Conservation (phyloP, 306 rosid species). For the Gillenia trifoliata region DNA sequence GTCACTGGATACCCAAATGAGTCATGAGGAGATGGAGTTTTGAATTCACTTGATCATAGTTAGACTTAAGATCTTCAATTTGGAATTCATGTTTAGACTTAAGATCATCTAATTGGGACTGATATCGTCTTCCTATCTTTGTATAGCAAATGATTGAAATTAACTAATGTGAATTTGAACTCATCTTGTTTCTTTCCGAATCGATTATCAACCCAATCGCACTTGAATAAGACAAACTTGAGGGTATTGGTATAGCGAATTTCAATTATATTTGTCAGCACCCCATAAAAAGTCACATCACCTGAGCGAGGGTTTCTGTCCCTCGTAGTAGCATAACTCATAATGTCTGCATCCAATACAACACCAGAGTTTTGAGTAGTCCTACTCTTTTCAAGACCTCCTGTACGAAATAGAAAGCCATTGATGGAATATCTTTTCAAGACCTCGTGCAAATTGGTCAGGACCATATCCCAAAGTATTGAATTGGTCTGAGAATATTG, state of each 20-base stretch:
- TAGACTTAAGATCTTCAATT: no score
- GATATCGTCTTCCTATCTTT: neutral
- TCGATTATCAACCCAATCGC: neutral
- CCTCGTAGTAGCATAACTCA: neutral
- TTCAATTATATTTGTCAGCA: neutral
- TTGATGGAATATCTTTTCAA: neutral
- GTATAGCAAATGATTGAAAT: neutral
- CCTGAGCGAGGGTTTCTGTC: neutral
- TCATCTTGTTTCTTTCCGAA: neutral
- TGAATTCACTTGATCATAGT: no score
- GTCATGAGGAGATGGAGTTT: no score
- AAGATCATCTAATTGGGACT: no score
- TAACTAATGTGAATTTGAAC: neutral
- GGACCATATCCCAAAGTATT: conserved; percentile 1
- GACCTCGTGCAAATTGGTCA: neutral
- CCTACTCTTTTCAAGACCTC: neutral
- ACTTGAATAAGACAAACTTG: neutral
- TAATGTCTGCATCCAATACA: neutral
- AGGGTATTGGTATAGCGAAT: neutral
- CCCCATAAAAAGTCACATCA: neutral
- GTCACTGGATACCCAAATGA: no score
- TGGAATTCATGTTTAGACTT: no score
- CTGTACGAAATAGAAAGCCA: neutral
- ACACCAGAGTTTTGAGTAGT: neutral
- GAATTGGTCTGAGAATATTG: no score